phyloP scores from a whole-genome alignment of 2,329 filamentous ascomycete genomes.

The Sclerotinia nivalis region DNA sequence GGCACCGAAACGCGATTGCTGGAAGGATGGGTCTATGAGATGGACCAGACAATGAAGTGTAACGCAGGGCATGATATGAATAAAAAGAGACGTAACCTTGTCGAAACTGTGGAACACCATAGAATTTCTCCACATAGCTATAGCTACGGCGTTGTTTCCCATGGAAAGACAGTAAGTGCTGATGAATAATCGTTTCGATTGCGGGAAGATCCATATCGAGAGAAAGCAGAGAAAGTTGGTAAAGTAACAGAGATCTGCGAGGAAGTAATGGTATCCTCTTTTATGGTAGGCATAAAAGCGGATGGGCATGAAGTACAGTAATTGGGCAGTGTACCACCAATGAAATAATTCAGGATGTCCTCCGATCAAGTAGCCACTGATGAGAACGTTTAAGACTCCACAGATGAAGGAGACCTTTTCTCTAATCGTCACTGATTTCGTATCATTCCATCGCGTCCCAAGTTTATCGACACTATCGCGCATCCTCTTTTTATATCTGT shows the following conservation, averaged over 20 bases:
- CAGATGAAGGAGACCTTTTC: conserved; percentile 97
- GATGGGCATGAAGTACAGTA: conserved; percentile 96
- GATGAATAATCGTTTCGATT: conserved; percentile 88
- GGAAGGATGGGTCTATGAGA: conserved; percentile 65
- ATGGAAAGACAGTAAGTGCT: conserved; percentile 89
- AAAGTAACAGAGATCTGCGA: conserved; percentile 97
- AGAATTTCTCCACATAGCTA: conserved; percentile 99
- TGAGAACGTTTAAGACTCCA: conserved; percentile 95
- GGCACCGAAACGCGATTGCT: conserved; percentile 75
- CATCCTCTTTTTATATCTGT: conserved; percentile 88
- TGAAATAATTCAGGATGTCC: conserved; percentile 84
- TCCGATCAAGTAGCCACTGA: conserved; percentile 92
- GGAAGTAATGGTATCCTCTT: conserved; percentile 93
- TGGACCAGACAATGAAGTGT: conserved; percentile 92
- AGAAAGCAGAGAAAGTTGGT: conserved; percentile 85
- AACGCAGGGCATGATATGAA: conserved; percentile 98
- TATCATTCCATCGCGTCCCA: conserved; percentile 83
- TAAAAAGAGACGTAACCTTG: conserved; percentile 96
- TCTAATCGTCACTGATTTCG: conserved; percentile 79
- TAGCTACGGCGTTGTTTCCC: conserved; percentile 95
- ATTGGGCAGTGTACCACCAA: conserved; percentile 84
- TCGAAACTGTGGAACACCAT: conserved; percentile 98
- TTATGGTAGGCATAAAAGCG: conserved; percentile 88
- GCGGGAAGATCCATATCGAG: conserved; percentile 86
- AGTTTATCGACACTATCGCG: conserved; percentile 84